Base-by-base conservation (phyloP, 2,329 filamentous ascomycete species). In the Fusarium sp. region DNA sequence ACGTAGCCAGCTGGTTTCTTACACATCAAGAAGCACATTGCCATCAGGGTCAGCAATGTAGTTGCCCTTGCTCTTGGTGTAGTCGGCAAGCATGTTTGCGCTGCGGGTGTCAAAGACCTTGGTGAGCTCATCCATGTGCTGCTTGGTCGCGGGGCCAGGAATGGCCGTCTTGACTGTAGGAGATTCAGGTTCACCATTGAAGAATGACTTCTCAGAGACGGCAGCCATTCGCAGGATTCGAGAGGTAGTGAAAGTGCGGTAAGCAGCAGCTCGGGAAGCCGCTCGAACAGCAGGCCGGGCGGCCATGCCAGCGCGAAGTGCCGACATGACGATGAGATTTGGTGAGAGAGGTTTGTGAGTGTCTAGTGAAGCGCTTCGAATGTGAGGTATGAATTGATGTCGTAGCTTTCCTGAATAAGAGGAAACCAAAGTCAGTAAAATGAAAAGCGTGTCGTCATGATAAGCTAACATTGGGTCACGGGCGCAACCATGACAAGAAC, bases 71-170 rank as follows among this genome's bases (percentile, higher is more conserved):
- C 90, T 92, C 81, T 90, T 88, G 70, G 86, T 85, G 81, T 93
- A 95, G 80, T 95, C 91, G 64, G 87, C 87, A 75, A 95, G 84
- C 89, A 94, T 92, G 84, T 96, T 97, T 83, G 95, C 82, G 81
- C 91, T 94, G 66, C 94, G 87, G 7, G 92, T 95, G 79, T 97
- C 94, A 76, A 96, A 97, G 63, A 97, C 92, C 76, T 90, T 84
- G 81, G 92, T 84, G 67, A 97, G 87, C 78, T 93, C 88, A 66
- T 89, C 84, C 68, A 92, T 89, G 51, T 88, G 86, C 73, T 89
- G 86, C 82, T 90, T 86, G 79, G 90, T 90, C 82, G 90, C 87
- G 38, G 93, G 93, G 1, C 94, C 94, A 1, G 94, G 94, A 59
- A 97, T 92, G 45, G 82, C 80, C 24, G 86, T 87, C 81, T 86